Conservation (phyloP, 768 basidiomycete genomes). For the Agaricus subrufescens region DNA sequence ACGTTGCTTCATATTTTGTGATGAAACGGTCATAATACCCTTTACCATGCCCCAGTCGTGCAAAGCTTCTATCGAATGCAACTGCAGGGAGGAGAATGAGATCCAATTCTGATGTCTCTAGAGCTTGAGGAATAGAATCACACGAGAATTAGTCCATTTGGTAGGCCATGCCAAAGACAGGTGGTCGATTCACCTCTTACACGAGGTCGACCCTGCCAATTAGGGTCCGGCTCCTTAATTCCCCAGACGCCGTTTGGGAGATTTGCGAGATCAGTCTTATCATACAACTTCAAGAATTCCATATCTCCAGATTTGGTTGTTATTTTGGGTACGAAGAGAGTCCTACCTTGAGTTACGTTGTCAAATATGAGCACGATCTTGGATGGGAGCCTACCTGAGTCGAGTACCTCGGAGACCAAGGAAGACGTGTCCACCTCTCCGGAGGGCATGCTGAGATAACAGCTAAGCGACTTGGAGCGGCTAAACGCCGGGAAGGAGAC, state of each 20-base stretch:
- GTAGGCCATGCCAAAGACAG: neutral
- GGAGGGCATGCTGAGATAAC: conserved; percentile 77
- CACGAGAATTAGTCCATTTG: conserved; percentile 1
- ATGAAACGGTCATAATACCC: conserved; percentile 82
- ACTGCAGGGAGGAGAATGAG: conserved; percentile 65
- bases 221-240: conserved; percentile 58
- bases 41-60: conserved; percentile 77
- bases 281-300: conserved; percentile 64
- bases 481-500: conserved; percentile 48
- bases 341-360: conserved; percentile 42
- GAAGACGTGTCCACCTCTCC: conserved; percentile 61
- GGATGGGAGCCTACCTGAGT: conserved; percentile 37
- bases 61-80: conserved; percentile 65
- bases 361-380: neutral
- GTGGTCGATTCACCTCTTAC: conserved; percentile 42
- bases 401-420: conserved; percentile 49
- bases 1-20: conserved; percentile 42
- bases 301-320: conserved; percentile 39
- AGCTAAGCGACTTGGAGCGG: conserved; percentile 50
- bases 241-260: conserved; percentile 69
- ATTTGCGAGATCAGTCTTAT: conserved; percentile 48
- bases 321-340: conserved; percentile 68
- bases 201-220: conserved; percentile 41
- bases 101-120: conserved; percentile 34
- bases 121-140: neutral